Percentiles rank a stretch among this genome's conserved stretches.
These are phyloP conservation scores for Yamadazyma atmosphaerica DNA, from an alignment of 1,139 yeast genomes.

Conservation along the genomic window DNA sequence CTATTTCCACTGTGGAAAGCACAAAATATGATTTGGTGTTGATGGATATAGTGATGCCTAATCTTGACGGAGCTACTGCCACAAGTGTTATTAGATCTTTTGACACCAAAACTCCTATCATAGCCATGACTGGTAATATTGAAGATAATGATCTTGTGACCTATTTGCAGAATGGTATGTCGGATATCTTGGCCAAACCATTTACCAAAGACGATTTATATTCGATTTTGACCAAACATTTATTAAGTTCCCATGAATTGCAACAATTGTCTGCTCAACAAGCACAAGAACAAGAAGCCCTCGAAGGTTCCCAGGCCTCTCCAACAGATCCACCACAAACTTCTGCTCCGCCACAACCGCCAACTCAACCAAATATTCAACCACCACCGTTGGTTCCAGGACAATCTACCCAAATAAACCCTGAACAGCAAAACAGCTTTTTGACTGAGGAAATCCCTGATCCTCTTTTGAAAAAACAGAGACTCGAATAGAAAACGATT, in stretches of 20 bases:
- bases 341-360: too few species aligned
- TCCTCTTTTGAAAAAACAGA: constrained; percentile 16
- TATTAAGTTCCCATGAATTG: constrained; percentile 23
- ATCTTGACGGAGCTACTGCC: constrained; percentile 91
- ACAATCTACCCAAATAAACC: not conserved
- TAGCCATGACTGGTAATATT: constrained; percentile 92
- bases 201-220: constrained; percentile 84
- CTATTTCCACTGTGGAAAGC: constrained; percentile 77
- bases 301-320: not conserved
- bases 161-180: constrained; percentile 86
- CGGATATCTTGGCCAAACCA: constrained; percentile 89
- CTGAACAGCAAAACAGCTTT: not conserved
- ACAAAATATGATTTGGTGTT: constrained; percentile 78
- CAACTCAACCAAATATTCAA: constrained; percentile 4
- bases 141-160: constrained; percentile 78
- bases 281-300: constrained; percentile 2
- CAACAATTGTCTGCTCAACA: constrained; percentile 2
- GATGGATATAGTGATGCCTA: constrained; percentile 95
- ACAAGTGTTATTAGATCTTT: constrained; percentile 82
- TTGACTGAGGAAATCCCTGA: constrained; percentile 8
- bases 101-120: constrained; percentile 82
- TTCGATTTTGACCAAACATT: constrained; percentile 70
- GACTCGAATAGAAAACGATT: constrained; percentile 11
- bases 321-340: constrained; percentile 6
- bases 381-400: constrained; percentile 5